Evolutionary conservation across 305 asterid genomes (phyloP), one percentile per base, ranked within the genome.

Genomic region (Striga hermonthica): DNA sequence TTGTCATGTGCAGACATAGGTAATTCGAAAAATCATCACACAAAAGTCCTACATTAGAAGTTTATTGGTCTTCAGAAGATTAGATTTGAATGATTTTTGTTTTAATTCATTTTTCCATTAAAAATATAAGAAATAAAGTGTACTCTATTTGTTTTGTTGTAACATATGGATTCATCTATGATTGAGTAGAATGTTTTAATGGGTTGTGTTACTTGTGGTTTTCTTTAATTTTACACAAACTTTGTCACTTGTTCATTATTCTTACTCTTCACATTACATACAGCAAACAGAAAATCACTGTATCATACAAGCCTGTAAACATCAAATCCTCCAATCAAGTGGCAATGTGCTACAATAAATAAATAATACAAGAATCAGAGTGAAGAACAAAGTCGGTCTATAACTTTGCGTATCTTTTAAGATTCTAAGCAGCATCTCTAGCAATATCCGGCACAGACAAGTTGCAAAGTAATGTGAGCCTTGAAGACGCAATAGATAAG

Each of bases 381-480:
- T 14, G 9, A 3, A 50, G 8, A 14, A 11, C 6, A 5, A 50
- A 50, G 10, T 0, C 0, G 10, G 4, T 4, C 31, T 73, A 87
- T 44, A 90, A 53, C 66, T 78, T 90, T 1, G 95, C 88, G 64
- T 77, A 84, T 66, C 68, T 84, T 78, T 70, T 82, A 71, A 85
- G 79, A 50, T 69, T 74, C 40, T 62, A 70, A 60, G 76, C 79
- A 71, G 84, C 86, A 69, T 65, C 79, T 71, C 59, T 82, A 4
- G 81, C 78, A 47, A 74, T 47, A 45, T 82, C 81, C 4, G 95
- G 87, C 34, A 84, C 77, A 9, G 86, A 78, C 81, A 87, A 65
- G 67, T 82, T 84, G 66, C 82, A 80, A 34, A 81, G 56, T 63
- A 85, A 50, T 15, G 95, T 87, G 58, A 90, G 85, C 71, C 89